These are phyloP conservation scores for Fomitopsis schrenkii DNA, from an alignment of 1,284 basidiomycete species.

Conservation along the genomic window DNA sequence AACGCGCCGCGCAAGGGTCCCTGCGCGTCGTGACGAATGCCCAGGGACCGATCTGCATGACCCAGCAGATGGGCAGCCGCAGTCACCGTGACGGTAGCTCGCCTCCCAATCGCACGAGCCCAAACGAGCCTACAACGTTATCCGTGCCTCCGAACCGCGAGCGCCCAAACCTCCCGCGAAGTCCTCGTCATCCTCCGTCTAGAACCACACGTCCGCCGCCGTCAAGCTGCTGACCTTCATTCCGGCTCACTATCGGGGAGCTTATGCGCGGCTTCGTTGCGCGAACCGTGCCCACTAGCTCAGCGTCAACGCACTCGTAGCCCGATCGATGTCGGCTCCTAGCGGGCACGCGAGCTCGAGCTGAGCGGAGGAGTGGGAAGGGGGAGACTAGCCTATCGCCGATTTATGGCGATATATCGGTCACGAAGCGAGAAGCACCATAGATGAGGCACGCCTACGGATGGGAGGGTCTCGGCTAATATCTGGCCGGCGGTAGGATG, in stretches of 20 bases:
- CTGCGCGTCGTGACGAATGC: no score
- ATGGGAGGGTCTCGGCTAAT: neutral
- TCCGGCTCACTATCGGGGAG: neutral
- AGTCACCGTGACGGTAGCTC: no score
- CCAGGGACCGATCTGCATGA: no score
- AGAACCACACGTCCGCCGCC: neutral
- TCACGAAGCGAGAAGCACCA: neutral
- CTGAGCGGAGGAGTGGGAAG: neutral
- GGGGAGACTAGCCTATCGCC: slow-evolving; percentile 1
- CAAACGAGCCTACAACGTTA: no score
- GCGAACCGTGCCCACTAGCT: neutral
- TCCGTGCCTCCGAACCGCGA: no score
- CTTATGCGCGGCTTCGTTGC: neutral
- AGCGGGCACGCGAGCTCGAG: neutral
- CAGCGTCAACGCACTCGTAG: neutral
- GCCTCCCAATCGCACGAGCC: no score
- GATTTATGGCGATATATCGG: slow-evolving; percentile 2
- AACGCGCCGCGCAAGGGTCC: no score
- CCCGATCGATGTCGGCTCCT: slow-evolving; percentile 2
- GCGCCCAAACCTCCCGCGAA: no score
- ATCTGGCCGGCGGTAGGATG: neutral
- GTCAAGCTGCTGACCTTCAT: neutral
- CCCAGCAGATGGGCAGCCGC: no score
- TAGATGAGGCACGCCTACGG: neutral
- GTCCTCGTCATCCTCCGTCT: neutral